A percentile compares a stretch with the other conserved stretches of the same genome.
These are phyloP conservation scores for Brachypodium distachyon DNA, from an alignment of 202 grass and related monocot species.

Conservation along the genomic window DNA sequence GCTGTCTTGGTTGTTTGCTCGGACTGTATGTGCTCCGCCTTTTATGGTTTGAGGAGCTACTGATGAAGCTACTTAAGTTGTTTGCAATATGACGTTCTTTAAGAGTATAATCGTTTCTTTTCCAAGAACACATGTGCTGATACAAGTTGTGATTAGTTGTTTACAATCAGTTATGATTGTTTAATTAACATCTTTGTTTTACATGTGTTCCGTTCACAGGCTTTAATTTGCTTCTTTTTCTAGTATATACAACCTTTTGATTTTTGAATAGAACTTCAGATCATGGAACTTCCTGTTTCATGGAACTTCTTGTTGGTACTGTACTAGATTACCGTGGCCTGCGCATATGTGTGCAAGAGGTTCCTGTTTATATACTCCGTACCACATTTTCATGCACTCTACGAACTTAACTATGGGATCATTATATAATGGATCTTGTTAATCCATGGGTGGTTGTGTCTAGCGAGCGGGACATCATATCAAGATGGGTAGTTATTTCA, in stretches of 20 bases:
- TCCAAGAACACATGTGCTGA: neutral
- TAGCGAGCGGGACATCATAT: neutral
- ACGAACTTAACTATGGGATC: neutral
- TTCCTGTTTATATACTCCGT: neutral
- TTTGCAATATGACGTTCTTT: neutral
- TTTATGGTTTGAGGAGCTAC: neutral
- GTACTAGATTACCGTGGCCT: neutral
- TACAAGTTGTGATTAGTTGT: constrained; percentile 14
- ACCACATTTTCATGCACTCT: neutral
- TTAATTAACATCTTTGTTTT: neutral
- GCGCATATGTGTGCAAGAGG: neutral
- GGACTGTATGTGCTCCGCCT: neutral
- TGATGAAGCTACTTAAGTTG: neutral
- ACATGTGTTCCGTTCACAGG: no score
- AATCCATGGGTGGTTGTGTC: neutral
- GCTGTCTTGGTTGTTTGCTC: neutral
- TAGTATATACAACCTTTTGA: neutral
- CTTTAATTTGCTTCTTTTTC: no score
- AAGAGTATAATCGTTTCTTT: neutral
- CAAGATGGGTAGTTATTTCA: neutral
- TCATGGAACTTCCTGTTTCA: no score
- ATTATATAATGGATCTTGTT: neutral
- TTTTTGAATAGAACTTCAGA: no score
- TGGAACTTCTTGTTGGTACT: neutral
- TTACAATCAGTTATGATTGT: constrained; percentile 1